Evolutionary conservation across 305 asterid species (phyloP).

Genomic region (Rubia peregrina): DNA sequence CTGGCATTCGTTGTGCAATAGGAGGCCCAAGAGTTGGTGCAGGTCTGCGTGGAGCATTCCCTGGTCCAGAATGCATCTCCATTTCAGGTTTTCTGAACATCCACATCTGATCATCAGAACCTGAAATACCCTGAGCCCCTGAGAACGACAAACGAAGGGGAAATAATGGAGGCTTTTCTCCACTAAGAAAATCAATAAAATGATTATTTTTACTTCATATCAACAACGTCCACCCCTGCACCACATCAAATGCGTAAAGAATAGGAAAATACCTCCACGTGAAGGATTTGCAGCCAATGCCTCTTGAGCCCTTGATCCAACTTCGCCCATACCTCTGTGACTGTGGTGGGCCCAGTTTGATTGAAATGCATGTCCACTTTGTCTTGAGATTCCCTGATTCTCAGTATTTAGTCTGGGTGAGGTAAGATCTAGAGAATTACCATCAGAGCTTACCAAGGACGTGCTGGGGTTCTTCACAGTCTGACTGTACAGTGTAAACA

Average conservation of each 20-base stretch:
- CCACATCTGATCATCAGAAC: constrained; percentile 32
- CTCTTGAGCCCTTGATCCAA: constrained; percentile 29
- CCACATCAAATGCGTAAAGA: neutral
- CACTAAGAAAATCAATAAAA: neutral
- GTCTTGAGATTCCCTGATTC: constrained; percentile 44
- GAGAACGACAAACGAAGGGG: neutral
- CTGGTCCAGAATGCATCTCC: constrained; percentile 47
- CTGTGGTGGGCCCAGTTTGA: constrained; percentile 46
- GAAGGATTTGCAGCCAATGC: constrained; percentile 24
- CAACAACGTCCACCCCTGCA: neutral
- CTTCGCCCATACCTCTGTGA: constrained; percentile 46
- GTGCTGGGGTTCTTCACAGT: constrained; percentile 36
- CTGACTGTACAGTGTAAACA: constrained; percentile 53
- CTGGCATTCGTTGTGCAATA: constrained; percentile 49
- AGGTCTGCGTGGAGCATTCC: constrained; percentile 35
- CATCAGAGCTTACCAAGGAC: constrained; percentile 45
- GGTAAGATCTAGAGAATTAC: constrained; percentile 45
- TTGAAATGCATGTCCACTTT: constrained; percentile 44
- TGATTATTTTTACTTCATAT: neutral
- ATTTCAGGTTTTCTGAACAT: constrained; percentile 37
- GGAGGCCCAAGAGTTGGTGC: constrained; percentile 42
- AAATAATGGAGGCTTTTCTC: neutral
- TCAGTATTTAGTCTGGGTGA: constrained; percentile 71
- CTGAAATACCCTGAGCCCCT: constrained; percentile 29
- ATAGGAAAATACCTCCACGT: constrained; percentile 22